A percentile compares a stretch with the other conserved stretches of the same genome.
Conservation (phyloP, 2,329 filamentous ascomycete genomes). For the Colletotrichum shisoi region DNA sequence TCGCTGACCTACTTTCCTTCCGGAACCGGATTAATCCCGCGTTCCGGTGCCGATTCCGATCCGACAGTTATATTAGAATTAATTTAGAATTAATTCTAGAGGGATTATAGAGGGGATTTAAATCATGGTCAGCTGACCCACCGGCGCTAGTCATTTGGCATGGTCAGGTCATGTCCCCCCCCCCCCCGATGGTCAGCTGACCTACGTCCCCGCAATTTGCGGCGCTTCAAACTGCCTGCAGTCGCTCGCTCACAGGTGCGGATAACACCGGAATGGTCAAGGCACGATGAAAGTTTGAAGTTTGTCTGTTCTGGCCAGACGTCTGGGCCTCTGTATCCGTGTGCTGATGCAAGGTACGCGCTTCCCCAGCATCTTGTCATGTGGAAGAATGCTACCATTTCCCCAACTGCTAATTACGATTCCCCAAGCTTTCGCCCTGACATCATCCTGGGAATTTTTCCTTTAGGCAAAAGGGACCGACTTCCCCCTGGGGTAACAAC, state of each 20-base stretch:
- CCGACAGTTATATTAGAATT: no score
- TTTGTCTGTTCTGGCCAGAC: conserved; percentile 19
- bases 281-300: conserved; percentile 8
- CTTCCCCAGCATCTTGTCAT: conserved; percentile 29
- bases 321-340: conserved; percentile 18
- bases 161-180: no score
- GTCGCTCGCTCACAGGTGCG: conserved; percentile 31
- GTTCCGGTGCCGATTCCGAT: no score
- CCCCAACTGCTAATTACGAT: conserved; percentile 15
- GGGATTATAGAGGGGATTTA: no score
- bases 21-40: no score
- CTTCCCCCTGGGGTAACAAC: conserved; percentile 24
- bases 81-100: no score
- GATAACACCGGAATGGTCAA: conserved; percentile 16
- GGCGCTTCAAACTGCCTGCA: conserved; percentile 35
- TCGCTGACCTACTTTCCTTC: no score
- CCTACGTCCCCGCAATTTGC: no score
- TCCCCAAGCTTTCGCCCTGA: conserved; percentile 31
- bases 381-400: conserved; percentile 26
- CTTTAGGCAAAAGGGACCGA: conserved; percentile 33
- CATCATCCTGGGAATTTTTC: conserved; percentile 31
- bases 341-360: conserved; percentile 35
- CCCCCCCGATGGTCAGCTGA: no score
- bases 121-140: no score
- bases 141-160: no score